Evolutionary conservation across 1,284 basidiomycete genomes (phyloP).

Genomic region (Cryptococcus deneoformans): DNA sequence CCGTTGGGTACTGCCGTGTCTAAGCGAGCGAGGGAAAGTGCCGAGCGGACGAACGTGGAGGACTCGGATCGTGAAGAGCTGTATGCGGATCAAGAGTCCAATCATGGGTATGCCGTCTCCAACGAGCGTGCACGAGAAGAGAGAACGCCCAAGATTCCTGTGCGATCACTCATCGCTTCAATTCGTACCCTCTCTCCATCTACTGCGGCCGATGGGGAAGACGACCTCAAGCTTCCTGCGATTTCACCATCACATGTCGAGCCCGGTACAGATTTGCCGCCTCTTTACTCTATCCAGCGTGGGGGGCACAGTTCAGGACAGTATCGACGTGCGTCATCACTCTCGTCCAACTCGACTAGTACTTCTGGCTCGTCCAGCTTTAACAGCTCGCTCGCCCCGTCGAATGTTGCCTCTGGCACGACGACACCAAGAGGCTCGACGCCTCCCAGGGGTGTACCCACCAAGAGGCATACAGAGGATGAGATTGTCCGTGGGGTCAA

Average conservation of each 20-base stretch:
- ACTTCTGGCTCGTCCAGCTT: background rate
- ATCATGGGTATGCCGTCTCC: constrained; percentile 3
- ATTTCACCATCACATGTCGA: constrained; percentile 3
- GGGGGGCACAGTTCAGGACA: constrained; percentile 6
- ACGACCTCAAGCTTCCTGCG: constrained; percentile 13
- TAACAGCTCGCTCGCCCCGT: no score
- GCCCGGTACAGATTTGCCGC: constrained; percentile 4
- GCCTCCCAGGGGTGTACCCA: constrained; percentile 16
- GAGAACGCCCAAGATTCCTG: constrained; percentile 19
- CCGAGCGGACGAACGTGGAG: constrained; percentile 8
- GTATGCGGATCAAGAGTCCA: constrained; percentile 2
- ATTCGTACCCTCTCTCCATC: background rate
- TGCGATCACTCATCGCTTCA: constrained; percentile 7
- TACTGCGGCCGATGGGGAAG: constrained; percentile 8
- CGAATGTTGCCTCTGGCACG: constrained; percentile 1
- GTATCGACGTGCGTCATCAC: background rate
- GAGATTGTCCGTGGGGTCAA: constrained; percentile 44
- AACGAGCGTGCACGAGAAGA: constrained; percentile 9
- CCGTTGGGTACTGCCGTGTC: constrained; percentile 43
- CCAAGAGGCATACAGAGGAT: constrained; percentile 46
- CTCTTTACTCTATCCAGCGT: constrained; percentile 3
- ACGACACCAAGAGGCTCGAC: constrained; percentile 7
- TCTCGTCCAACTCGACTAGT: background rate
- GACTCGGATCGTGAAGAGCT: background rate
- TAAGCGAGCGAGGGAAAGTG: constrained; percentile 9